Conservation (phyloP, 495 filamentous ascomycete genomes). For the Oidiodendron maius region DNA sequence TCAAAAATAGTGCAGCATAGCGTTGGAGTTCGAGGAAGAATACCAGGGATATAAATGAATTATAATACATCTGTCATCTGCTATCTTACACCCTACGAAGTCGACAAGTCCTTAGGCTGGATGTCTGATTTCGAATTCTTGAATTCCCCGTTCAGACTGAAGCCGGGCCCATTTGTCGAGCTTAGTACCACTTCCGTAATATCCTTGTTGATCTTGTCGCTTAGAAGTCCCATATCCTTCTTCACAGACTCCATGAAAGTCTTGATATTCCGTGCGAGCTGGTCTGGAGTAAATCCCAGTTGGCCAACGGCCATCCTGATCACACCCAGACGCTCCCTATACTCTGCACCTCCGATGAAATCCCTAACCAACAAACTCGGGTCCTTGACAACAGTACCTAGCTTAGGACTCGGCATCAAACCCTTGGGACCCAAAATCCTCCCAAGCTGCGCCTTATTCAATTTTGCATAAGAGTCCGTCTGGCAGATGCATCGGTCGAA, state of each 20-base stretch:
- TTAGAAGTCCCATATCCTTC: conserved; percentile 63
- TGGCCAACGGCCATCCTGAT: conserved; percentile 86
- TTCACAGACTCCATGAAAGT: conserved; percentile 70
- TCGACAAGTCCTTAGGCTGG: conserved; percentile 46
- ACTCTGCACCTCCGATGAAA: conserved; percentile 77
- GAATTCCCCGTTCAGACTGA: conserved; percentile 78
- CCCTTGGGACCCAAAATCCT: conserved; percentile 81
- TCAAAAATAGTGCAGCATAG: conserved; percentile 13
- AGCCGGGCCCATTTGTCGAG: conserved; percentile 78
- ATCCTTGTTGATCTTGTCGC: conserved; percentile 70
- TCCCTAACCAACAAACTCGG: conserved; percentile 63
- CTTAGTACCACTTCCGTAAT: conserved; percentile 92
- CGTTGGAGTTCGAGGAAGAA: conserved; percentile 17
- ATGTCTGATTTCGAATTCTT: conserved; percentile 48
- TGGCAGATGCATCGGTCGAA: conserved; percentile 92
- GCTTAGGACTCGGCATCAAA: conserved; percentile 86
- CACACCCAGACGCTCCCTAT: conserved; percentile 79
- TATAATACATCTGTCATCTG: conserved; percentile 34
- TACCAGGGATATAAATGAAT: conserved; percentile 20
- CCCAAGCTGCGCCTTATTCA: conserved; percentile 74
- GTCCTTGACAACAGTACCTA: conserved; percentile 80
- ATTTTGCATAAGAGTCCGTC: conserved; percentile 58
- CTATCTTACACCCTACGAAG: conserved; percentile 26
- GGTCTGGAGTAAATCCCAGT: conserved; percentile 80
- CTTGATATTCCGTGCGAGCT: conserved; percentile 80